Conservation (phyloP, 2,329 filamentous ascomycete genomes). For the Drechslerella coelobrocha region DNA sequence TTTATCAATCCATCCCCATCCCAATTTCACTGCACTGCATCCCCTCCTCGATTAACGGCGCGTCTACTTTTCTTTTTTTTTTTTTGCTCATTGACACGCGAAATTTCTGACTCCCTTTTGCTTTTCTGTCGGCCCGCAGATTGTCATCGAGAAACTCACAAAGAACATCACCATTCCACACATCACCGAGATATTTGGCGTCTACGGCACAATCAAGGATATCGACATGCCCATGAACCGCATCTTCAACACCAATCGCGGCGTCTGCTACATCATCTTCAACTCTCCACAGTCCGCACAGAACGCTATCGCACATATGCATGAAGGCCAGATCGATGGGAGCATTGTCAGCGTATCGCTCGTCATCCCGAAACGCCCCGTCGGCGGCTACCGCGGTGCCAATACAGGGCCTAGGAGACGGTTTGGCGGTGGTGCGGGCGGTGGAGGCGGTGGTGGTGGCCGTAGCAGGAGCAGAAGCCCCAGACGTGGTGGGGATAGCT, state of each 20-base stretch:
- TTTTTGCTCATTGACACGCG: too few relatives aligned
- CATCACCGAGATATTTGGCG: conserved; percentile 87
- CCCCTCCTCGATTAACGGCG: neutral
- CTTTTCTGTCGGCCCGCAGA: too few relatives aligned
- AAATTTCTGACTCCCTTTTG: too few relatives aligned
- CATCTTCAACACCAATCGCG: conserved; percentile 84
- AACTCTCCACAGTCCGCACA: conserved; percentile 79
- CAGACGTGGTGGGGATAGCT: conserved; percentile 57
- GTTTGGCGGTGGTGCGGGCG: conserved; percentile 56
- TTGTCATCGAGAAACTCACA: conserved; percentile 93
- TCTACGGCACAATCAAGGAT: conserved; percentile 83
- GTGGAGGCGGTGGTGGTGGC: conserved; percentile 54
- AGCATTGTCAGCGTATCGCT: conserved; percentile 84
- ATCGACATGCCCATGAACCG: conserved; percentile 89
- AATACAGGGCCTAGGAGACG: conserved; percentile 41
- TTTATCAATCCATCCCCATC: too few relatives aligned
- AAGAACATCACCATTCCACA: conserved; percentile 93
- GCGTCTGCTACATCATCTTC: conserved; percentile 91
- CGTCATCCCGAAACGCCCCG: conserved; percentile 77
- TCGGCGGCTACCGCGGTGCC: conserved; percentile 50
- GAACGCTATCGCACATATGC: conserved; percentile 91
- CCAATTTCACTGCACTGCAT: too few relatives aligned
- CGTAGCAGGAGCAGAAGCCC: conserved; percentile 52
- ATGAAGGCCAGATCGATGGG: conserved; percentile 92
- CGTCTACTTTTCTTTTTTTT: neutral